phyloP scores from a whole-genome alignment of 495 filamentous ascomycete species.

The Chaetomium fimeti region DNA sequence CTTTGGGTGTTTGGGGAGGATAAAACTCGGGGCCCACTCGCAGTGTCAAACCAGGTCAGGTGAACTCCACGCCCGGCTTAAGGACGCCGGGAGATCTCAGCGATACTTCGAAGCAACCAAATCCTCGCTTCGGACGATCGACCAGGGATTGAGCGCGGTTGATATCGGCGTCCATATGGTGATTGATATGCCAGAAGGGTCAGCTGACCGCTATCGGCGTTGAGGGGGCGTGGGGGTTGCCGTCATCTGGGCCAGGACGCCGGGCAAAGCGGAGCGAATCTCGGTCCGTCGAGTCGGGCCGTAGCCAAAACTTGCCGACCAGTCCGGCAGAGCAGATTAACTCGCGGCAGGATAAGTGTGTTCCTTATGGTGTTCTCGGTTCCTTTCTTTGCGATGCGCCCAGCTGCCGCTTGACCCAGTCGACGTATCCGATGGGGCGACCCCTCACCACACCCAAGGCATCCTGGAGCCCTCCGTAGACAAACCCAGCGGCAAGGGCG shows the following conservation, averaged over 20 bases:
- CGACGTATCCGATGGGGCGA: slow-evolving; percentile 67
- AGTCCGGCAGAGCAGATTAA: neutral
- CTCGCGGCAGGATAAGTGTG: slow-evolving; percentile 31
- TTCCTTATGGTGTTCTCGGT: slow-evolving; percentile 45
- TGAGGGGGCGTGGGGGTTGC: neutral
- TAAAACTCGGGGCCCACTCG: no score
- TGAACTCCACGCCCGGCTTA: slow-evolving; percentile 10
- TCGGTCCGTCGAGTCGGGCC: neutral
- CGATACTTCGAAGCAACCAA: neutral
- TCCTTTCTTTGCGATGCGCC: slow-evolving; percentile 9
- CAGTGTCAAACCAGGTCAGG: neutral
- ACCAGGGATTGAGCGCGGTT: slow-evolving; percentile 4
- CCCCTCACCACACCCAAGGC: slow-evolving; percentile 53
- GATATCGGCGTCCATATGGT: slow-evolving; percentile 11
- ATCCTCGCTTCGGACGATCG: neutral
- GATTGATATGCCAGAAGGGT: slow-evolving; percentile 7
- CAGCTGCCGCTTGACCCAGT: slow-evolving; percentile 54
- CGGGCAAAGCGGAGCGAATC: neutral
- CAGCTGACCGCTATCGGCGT: slow-evolving; percentile 6
- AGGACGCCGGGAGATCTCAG: neutral
- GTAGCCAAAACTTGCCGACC: neutral
- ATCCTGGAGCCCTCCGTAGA: slow-evolving; percentile 79
- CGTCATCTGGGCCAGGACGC: neutral
- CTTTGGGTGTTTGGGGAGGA: neutral
- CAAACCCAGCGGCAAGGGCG: slow-evolving; percentile 72